Evolutionary conservation across 2,329 filamentous ascomycete species (phyloP), one percentile per base, ranked within the genome.

Genomic region (Basipetospora chlamydospora): DNA sequence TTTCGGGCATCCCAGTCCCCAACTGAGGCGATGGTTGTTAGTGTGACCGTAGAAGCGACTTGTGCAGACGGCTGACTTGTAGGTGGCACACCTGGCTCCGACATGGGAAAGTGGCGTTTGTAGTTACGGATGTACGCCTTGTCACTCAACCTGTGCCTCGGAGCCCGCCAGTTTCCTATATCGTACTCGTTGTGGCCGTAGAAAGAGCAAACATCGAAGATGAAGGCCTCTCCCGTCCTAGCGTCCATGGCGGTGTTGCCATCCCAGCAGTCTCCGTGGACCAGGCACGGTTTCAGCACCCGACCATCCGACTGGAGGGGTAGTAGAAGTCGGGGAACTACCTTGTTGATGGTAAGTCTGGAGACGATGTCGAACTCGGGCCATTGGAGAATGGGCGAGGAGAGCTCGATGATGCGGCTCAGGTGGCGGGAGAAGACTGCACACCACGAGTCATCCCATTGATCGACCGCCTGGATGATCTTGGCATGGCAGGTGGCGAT

Each of bases 261-360:
- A 16, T 56, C 51, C 50, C 51, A 56, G 10, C 49, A 37, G 31
- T 56, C 49, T 1, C 54, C 54, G 22, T 57, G 53, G 5, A 54
- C 37, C 3, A 55, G 36, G 20, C 47, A 48, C 4, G 53, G 51
- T 38, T 52, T 51, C 20, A 56, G 45, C 4, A 32, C 40, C 6
- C 51, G 44, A 2, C 51, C 49, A 9, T 47, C 41, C 7, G 42
- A 37, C 40, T 54, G 46, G 6, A 58, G 40, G 0, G 49, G 50
- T 2, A 41, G 33, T 1, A 56, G 44, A 2, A 56, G 44, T 9
- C 49, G 41, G 9, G 47, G 51, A 1, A 54, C 42, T 0, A 55
- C 49, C 26, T 47, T 48, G 1, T 44, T 42, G 6, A 52, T 33
- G 10, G 43, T 41, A 11, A 46, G 39, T 3, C 33, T 17, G 15